Base-by-base conservation (phyloP, 306 rosid genomes). In the Glycine tomentella region DNA sequence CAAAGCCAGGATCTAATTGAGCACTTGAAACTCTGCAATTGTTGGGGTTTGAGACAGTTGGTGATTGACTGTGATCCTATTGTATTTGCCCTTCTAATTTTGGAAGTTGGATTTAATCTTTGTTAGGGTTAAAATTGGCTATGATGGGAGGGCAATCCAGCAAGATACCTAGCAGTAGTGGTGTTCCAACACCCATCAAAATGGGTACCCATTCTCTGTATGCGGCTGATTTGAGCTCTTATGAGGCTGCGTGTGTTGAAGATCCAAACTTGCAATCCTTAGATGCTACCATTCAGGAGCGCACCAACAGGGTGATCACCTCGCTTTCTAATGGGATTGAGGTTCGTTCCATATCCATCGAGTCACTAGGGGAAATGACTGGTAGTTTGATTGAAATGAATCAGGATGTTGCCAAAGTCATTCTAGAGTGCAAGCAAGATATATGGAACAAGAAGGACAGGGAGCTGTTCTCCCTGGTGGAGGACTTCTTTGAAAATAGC, bases 91-190 rank as follows among this genome's bases (percentile, higher is more conserved):
- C 16, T 50, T 77, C 12, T 34, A 36, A 25, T 25, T 69, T 64
- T 61, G 8, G 66, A 69, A 61, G 40, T 42, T 75, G 49, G 81
- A 34, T 52, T 75, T 78, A 2, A 45, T 74, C 11, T 31, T 75
- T 42, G 51, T 76, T 61, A 49, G 65, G 65, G 9, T 17, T 38
- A 40, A 77, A 85, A 6, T 77, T 69, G 69, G 63, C 6, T 49
- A 82, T 90, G 91, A 90, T 95, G 98, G 99, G 99, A 73, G 83
- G 91, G 34, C 89, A 85, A 50, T 79, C 83, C 61, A 89, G 98
- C 75, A 95, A 93, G 83, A 82, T 4, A 58, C 46, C 58, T 40
- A 5, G 58, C 51, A 66, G 44, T 17, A 78, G 25, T 59, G 75
- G 82, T 71, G 86, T 80, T 36, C 68, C 87, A 53, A 68, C 89